Evolutionary conservation across 2,329 filamentous ascomycete species (phyloP), one percentile per base, ranked within the genome.

Genomic region (Claviceps capensis): DNA sequence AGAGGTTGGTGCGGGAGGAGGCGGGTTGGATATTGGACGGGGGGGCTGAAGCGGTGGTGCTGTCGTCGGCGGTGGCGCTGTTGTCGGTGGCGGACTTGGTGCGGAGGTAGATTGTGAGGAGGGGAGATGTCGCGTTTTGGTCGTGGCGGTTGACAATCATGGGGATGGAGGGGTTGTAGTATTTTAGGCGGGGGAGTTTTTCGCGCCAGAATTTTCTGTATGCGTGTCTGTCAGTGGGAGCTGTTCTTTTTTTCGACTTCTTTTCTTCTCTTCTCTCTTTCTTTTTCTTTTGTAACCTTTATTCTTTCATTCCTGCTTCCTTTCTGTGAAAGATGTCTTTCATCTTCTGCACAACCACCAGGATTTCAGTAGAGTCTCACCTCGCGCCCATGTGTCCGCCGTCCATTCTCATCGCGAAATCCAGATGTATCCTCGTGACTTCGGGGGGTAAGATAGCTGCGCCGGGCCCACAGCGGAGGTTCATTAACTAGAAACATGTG

Each of bases 171-270:
- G 93, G 93, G 67, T 98, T 98, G 76, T 95, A 85, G 72, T 83
- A 98, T 76, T 98, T 96, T 59, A 98, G 75, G 53, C 88, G 81
- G 22, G 88, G 87, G 47, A 97, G 82, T 65, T 82, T 85, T 55
- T 83, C 74, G 57, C 79, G 81, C 87, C 88, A 95, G 77, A 98
- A 96, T 72, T 88, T 88, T 63, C 90, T 95, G 58, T 54, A 43
- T 23, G 47, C 3, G 34, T 19, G 41, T n/a, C 13, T 19, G 41
- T n/a, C 13, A 30, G 22, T 26, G 5, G 7, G 11, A 14, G 41
- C 16, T 43, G 17, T 22, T n/a, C n/a, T 7, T 22, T 5, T 5
- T 22, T 7, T 19, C 17, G 41, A 8, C 3, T n/a, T n/a, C 6
- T 13, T 23, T 44, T 5, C 4, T 14, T 43, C 11, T 23, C 16